Base-by-base conservation (phyloP, 2,329 filamentous ascomycete genomes). In the Helotiales sp. region DNA sequence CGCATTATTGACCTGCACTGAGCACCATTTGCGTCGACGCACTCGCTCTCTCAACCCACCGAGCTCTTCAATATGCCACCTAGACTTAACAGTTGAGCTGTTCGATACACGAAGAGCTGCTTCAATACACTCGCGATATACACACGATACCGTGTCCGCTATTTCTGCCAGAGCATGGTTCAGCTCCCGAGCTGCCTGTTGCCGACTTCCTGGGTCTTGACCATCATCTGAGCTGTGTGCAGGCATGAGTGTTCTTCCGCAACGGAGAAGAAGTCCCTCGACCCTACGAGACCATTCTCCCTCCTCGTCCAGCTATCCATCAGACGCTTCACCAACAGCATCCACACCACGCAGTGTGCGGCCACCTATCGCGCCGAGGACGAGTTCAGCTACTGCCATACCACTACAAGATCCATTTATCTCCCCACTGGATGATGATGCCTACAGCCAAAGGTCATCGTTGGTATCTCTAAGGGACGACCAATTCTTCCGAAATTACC, bases 391-490 rank as follows among this genome's bases (percentile, higher is more conserved):
- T 7, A 59, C 65, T 38, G 51, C 60, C 13, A 34, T 62, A 24
- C 59, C 66, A 42, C 27, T 52, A 27, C 57, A 40, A 53, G 52
- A 59, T 27, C 25, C 54, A 19, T 50, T 64, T 19, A 27, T 57
- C 29, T 19, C 34, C 24, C 46, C 53, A 10, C 36, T 61, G 5
- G 55, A 52, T 7, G 54, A 59, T 40, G 62, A 64, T 31, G 56
- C 56, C 52, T 70, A 72, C 31, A 63, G 53, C 33, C 54, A 63
- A 65, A 75, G 79, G 59, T 77, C 79, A 64, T 84, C 81, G 17
- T 72, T 82, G 62, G 70, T 75, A 51, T 82, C 80, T 58, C 80
- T 83, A 60, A 72, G 81, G 67, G 79, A 84, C 75, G 80, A 83
- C 63, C 79, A 79, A 29, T 82, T 83, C 69, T 80, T 81, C 71